Evolutionary conservation across 2,329 filamentous ascomycete species (phyloP), one percentile per base, ranked within the genome.

Genomic region (Cladosporium phlei): DNA sequence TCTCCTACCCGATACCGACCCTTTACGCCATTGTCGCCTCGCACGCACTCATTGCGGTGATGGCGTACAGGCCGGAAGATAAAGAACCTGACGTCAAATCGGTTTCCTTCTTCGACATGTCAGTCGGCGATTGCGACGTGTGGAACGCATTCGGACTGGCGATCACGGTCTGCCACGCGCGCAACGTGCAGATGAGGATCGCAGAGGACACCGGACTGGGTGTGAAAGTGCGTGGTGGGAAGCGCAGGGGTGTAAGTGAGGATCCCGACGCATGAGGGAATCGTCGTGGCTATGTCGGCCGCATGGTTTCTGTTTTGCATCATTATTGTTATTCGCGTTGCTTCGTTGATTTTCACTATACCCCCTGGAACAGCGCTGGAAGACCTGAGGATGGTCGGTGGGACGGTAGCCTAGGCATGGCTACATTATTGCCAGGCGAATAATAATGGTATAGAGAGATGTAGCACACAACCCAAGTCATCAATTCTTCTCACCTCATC

Each of bases 81-180:
- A 35, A 52, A 56, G 39, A 32, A 3, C 39, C 37, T n/a, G 53
- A 52, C 46, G 47, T 57, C 38, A 19, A 55, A 51, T 24, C 56
- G 11, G 70, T 81, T 39, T 72, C 69, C 4, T 70, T 73, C 43
- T 76, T 80, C 52, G 73, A 82, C 56, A 72, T 79, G 46, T 68
- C 67, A 3, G 69, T 77, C 33, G 59, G 62, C 7, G 70, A 70
- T 1, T 74, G 76, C 49, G 79, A 82, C 56, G 77, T 81, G 2
- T 83, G 79, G 79, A 80, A 79, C 55, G 69, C 73, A 4, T 64
- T 82, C 3, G 76, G 77, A 0, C 53, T 82, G 39, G 75, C 78
- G 0, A 77, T 82, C 48, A 64, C 77, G 5, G 66, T 78, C 9
- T 69, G 77, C 51, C 73, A 78, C 57, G 70, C 73, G 44, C 69